Evolutionary conservation across 768 basidiomycete genomes (phyloP), one percentile per base, ranked within the genome.

Genomic region (Dictyophora rubrovolvata): DNA sequence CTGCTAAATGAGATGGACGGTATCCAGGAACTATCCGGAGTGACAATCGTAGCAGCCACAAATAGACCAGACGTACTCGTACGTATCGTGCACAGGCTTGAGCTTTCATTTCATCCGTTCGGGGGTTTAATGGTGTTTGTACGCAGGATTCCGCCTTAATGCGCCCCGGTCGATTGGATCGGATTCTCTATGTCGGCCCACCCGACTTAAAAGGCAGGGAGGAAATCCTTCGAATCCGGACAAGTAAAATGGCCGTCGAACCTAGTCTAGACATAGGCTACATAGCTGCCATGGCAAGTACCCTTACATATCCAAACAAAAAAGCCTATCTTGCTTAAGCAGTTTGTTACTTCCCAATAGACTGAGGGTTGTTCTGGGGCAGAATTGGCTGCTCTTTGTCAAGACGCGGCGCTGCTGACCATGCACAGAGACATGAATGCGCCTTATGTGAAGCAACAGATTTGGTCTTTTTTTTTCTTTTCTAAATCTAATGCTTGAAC

Each of bases 1-100:
- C 76, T 99, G 12, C 69, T 99, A 58, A 98, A 95, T 67, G 96
- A 99, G 69, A 98, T 98, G 93, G 96, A 98, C 67, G 96, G 96
- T 18, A 89, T 98, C 0, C 91, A 97, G 71, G 93, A 95, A 71
- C 76, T 98, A 18, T 76, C 87, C 17, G 93, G 94, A 0, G 96
- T 99, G n/a, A 94, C 91, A 0, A 82, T 97, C 35, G 82, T 99
- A 10, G 96, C 93, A 1, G 96, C 96, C 0, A 99, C 96, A 12
- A 98, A 99, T 69, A 74, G 94, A 59, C 96, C 96, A 8, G 93
- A 96, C 61, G 83, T 84, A n/a, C 84, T 96, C 48, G 87, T 89
- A 61, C 69, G 89, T 77, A 49, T 47, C 18, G 22, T 23, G 54
- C 37, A 49, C n/a, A 28, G 21, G 52, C 47, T 53, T 8, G 20